Conservation (phyloP, 2,329 filamentous ascomycete species). For the Graphilbum ipis-grandicollis region DNA sequence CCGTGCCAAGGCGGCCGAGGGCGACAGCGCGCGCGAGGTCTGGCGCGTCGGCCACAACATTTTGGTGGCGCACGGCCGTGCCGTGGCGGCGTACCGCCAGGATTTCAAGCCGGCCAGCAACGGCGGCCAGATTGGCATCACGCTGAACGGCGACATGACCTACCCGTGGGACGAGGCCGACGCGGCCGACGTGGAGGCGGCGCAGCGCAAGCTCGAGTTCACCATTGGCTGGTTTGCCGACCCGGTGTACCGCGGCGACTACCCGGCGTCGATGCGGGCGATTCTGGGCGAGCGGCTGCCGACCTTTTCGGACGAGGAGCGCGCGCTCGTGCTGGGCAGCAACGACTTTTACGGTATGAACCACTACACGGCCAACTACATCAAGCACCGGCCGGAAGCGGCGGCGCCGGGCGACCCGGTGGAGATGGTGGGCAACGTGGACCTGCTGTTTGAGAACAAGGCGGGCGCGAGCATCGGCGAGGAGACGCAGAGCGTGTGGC, state of each 20-base stretch:
- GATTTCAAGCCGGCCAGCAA: constrained; percentile 54
- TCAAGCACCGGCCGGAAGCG: constrained; percentile 50
- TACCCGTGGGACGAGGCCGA: constrained; percentile 72
- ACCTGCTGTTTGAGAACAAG: constrained; percentile 55
- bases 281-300: constrained; percentile 69
- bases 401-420: constrained; percentile 30
- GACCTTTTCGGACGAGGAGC: constrained; percentile 54
- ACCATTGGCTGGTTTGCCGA: constrained; percentile 79
- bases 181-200: constrained; percentile 57
- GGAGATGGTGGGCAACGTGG: constrained; percentile 62
- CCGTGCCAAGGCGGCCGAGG: constrained; percentile 49
- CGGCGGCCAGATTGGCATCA: constrained; percentile 71
- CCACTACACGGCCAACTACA: constrained; percentile 80
- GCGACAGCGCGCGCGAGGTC: constrained; percentile 59
- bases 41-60: constrained; percentile 74
- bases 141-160: constrained; percentile 67
- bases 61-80: constrained; percentile 61
- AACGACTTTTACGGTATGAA: constrained; percentile 95
- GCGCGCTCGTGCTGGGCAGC: constrained; percentile 59
- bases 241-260: constrained; percentile 70
- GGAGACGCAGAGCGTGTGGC: constrained; percentile 70
- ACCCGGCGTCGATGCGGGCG: constrained; percentile 66
- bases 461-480: constrained; percentile 57
- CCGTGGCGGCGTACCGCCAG: constrained; percentile 67
- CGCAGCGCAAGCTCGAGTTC: constrained; percentile 70